Evolutionary conservation across 2,329 filamentous ascomycete species (phyloP).

Genomic region (Dendrostoma leiphaemia): DNA sequence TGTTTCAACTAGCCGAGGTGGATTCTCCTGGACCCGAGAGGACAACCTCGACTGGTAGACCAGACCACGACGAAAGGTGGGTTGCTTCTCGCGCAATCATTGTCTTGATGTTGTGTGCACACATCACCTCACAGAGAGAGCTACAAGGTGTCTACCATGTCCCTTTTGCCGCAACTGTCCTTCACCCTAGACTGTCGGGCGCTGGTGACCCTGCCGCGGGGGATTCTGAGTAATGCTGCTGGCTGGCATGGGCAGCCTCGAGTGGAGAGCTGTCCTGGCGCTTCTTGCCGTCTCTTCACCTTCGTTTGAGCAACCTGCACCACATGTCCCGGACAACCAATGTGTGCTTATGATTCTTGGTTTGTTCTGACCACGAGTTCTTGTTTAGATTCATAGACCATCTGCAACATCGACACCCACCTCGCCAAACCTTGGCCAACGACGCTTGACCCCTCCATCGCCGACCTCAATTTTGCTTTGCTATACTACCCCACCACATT

Average conservation of each 20-base stretch:
- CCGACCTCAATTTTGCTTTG: neutral
- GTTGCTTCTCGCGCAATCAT: neutral
- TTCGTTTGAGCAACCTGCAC: neutral
- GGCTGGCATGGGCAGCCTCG: slow-evolving; percentile 5
- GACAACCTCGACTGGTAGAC: neutral
- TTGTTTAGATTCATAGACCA: neutral
- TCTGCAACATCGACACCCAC: neutral
- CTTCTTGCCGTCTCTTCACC: neutral
- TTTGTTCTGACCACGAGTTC: neutral
- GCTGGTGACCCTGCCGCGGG: slow-evolving; percentile 14
- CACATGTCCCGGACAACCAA: neutral
- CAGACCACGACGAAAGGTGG: neutral
- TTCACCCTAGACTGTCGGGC: neutral
- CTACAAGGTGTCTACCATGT: neutral
- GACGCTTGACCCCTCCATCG: neutral
- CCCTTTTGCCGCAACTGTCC: neutral
- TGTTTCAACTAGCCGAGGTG: neutral
- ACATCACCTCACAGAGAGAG: neutral
- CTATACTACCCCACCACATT: neutral
- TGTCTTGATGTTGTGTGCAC: neutral
- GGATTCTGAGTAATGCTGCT: slow-evolving; percentile 1
- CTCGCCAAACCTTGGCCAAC: neutral
- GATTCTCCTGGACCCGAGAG: neutral
- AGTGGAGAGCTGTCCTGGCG: slow-evolving; percentile 6
- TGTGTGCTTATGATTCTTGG: neutral